These are phyloP conservation scores for Verticillium nonalfalfae DNA, from an alignment of 2,329 filamentous ascomycete species.

Conservation along the genomic window DNA sequence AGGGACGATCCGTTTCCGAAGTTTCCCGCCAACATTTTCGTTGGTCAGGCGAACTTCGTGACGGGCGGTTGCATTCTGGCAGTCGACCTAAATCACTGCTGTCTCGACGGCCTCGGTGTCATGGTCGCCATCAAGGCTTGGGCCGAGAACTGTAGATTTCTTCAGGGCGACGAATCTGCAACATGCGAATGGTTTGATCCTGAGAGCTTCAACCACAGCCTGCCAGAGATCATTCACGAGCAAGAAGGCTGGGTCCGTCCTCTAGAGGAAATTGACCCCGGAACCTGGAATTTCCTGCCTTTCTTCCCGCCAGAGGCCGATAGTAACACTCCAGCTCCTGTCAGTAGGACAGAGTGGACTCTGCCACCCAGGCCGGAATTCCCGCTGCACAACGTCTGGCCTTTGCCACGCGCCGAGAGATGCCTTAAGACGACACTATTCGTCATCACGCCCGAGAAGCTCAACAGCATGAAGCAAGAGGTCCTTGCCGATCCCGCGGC, in stretches of 20 bases:
- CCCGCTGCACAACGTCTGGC: constrained; percentile 20
- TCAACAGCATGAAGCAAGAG: constrained; percentile 22
- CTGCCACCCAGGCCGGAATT: constrained; percentile 17
- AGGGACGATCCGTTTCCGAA: constrained; percentile 19
- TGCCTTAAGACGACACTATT: constrained; percentile 22
- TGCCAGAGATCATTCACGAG: constrained; percentile 19
- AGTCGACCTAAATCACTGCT: constrained; percentile 6
- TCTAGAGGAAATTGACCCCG: constrained; percentile 13
- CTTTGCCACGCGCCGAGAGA: constrained; percentile 18
- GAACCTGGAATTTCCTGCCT: neutral
- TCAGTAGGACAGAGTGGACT: neutral
- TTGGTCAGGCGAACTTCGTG: constrained; percentile 23
- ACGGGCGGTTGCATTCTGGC: constrained; percentile 19
- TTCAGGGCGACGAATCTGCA: constrained; percentile 12
- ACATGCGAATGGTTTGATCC: constrained; percentile 4
- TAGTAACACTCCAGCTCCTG: neutral
- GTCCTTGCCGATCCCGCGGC: constrained; percentile 16
- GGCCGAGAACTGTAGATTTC: constrained; percentile 21
- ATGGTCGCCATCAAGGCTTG: constrained; percentile 20
- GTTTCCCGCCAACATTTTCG: constrained; percentile 20
- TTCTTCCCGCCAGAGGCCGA: neutral
- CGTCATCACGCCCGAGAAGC: constrained; percentile 16
- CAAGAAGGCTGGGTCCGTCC: constrained; percentile 14
- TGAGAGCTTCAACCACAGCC: constrained; percentile 21
- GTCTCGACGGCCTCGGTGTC: constrained; percentile 19